Evolutionary conservation across 495 filamentous ascomycete genomes (phyloP), one percentile per base, ranked within the genome.

Genomic region (Opeltia flavorubescens): DNA sequence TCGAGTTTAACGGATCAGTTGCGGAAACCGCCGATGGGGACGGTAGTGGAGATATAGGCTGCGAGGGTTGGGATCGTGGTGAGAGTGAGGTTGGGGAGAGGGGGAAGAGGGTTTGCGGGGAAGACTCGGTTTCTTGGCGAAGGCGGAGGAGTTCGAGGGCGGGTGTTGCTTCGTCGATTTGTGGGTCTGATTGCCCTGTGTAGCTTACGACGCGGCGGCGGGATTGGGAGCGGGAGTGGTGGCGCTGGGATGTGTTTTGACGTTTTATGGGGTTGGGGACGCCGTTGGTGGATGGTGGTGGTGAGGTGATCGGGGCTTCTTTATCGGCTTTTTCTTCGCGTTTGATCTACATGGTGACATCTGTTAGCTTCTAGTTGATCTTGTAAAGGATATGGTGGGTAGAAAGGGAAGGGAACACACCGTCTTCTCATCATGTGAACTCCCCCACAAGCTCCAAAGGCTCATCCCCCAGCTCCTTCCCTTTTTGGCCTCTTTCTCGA

Each of bases 361-460:
- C 25, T 33, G 11, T 8, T 15, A 24, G 15, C 13, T 15, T 30
- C 26, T 4, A 1, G n/a, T 21, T 3, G 30, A 45, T n/a, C n/a
- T n/a, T n/a, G n/a, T n/a, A n/a, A n/a, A n/a, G n/a, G n/a, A n/a
- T n/a, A n/a, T n/a, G n/a, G n/a, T 31, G 25, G 27, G n/a, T 7
- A 7, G 15, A 4, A 3, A 3, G 2, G 23, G 30, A 15, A 3
- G 36, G 15, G 12, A 26, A 27, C 52, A 21, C 24, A 91, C 68
- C 9, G 80, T 81, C 35, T 69, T 73, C 64, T 88, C 73, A 58
- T 95, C 89, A 51, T 94, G 88, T 56, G 80, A 91, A 51, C 81
- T 86, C 9, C 84, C 89, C 82, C 87, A 87, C 9, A 77, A 64
- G 36, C 76, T 81, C 89, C 89, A 95, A 26, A 94, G 61, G 27